These are phyloP conservation scores for Bruguiera parviflora DNA, from an alignment of 345 rosid species.

Conservation along the genomic window DNA sequence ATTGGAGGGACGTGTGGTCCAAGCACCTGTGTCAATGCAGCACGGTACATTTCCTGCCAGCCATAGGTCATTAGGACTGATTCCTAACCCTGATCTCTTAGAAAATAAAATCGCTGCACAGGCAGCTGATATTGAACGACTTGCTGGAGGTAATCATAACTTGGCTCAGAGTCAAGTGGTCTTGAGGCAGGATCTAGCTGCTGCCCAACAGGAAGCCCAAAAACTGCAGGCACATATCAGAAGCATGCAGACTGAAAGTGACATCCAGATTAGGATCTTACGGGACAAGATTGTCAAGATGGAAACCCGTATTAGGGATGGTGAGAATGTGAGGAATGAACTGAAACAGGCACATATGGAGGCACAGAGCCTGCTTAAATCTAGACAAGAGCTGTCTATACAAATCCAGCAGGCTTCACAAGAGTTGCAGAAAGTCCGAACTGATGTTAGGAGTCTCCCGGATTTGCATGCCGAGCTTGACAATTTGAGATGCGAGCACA, in stretches of 20 bases:
- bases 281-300: constrained; percentile 59
- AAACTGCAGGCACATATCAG: constrained; percentile 59
- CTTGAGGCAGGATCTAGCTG: constrained; percentile 54
- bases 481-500: constrained; percentile 56
- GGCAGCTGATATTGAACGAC: constrained; percentile 68
- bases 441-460: constrained; percentile 49
- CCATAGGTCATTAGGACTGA: constrained; percentile 23
- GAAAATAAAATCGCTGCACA: constrained; percentile 70
- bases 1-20: constrained; percentile 28
- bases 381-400: constrained; percentile 51
- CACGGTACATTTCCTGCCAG: constrained; percentile 35
- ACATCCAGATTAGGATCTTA: constrained; percentile 64
- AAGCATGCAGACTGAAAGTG: constrained; percentile 68
- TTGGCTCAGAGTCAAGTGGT: constrained; percentile 52
- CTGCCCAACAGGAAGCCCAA: constrained; percentile 55
- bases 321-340: constrained; percentile 64
- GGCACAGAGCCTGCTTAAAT: constrained; percentile 59
- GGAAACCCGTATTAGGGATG: constrained; percentile 51
- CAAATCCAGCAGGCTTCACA: constrained; percentile 54
- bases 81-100: constrained; percentile 42
- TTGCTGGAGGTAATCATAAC: constrained; percentile 57
- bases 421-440: constrained; percentile 45
- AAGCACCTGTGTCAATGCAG: constrained; percentile 40
- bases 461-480: constrained; percentile 58
- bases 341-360: constrained; percentile 65